Base-by-base conservation (phyloP, 768 basidiomycete genomes). In the Boletus subparvulus region DNA sequence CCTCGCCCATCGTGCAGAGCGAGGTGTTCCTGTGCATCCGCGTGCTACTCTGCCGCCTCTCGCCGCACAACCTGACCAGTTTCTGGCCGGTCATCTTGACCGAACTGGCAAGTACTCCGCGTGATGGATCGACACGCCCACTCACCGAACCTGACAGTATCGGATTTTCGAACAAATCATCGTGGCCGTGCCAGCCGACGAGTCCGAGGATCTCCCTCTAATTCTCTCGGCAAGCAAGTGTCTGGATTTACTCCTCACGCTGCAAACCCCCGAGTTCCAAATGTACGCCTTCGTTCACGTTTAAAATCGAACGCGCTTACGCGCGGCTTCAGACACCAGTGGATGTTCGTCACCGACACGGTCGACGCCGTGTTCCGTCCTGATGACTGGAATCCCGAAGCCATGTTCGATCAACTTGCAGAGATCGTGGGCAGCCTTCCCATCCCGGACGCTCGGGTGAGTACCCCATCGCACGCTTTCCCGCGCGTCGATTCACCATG, bases 311-410 rank as follows among this genome's bases (percentile, higher is more conserved):
- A 49, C 48, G 52, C 8, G 45, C 52, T 69, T 11, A 66, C 47
- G 14, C 21, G 6, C 42, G 3, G 11, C 32, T 19, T 19, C 61
- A 92, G 89, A 69, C 91, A 98, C 70, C 94, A 99, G 77, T 99
- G 97, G 96, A 91, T 97, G 65, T 99, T 98, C 71, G 85, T 98
- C 42, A 97, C 94, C 3, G 96, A 99, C 71, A 98, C 96, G 0
- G 92, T 95, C 7, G 97, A 98, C 65, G 94, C 96, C 0, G 82
- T 94, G 35, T 94, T 93, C 73, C 87, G 85, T 17, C 90, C 94
- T 0, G 87, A 94, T 55, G 78, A 86, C 44, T 93, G 88, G 83
- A 77, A 78, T 55, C 91, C 95, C 0, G 88, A 90, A 61, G 89
- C 94, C 3, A 85, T 97, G 78, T 82, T 98, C 73, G 97, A 99